Percentiles rank a stretch among this genome's conserved stretches.
Evolutionary conservation across 2,329 filamentous ascomycete genomes (phyloP).

Genomic region (Diaporthe citri): DNA sequence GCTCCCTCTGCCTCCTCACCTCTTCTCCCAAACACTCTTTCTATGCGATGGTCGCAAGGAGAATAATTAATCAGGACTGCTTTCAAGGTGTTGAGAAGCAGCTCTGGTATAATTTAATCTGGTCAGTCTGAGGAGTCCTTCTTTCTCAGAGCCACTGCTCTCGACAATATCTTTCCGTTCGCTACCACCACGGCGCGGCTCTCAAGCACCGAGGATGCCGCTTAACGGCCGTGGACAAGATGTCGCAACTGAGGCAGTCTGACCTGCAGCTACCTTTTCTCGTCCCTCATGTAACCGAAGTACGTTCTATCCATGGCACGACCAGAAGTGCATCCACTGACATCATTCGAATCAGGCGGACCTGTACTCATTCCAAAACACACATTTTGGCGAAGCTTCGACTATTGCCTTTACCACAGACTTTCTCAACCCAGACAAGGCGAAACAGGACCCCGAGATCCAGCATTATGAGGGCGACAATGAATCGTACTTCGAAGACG

Average conservation of each 20-base stretch:
- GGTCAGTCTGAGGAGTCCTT: neutral
- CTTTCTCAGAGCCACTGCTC: neutral
- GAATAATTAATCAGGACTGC: neutral
- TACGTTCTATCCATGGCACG: conserved; percentile 43
- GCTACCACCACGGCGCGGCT: conserved; percentile 20
- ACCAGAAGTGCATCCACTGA: conserved; percentile 4
- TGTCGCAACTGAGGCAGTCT: conserved; percentile 34
- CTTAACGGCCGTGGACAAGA: conserved; percentile 21
- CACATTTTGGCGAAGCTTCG: conserved; percentile 68
- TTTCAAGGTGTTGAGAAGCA: neutral
- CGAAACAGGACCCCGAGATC: conserved; percentile 44
- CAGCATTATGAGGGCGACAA: conserved; percentile 49
- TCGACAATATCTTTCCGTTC: neutral
- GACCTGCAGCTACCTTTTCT: conserved; percentile 40
- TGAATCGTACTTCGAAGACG: conserved; percentile 52
- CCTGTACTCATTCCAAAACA: conserved; percentile 67
- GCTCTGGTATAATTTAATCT: conserved; percentile 5
- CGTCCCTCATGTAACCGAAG: conserved; percentile 54
- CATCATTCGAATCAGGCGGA: conserved; percentile 63
- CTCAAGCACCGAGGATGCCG: conserved; percentile 27
- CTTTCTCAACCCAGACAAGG: conserved; percentile 55
- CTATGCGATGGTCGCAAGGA: neutral
- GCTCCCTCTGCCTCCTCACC: neutral
- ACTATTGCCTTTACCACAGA: conserved; percentile 59
- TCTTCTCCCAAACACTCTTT: neutral